A percentile compares a stretch with the other conserved stretches of the same genome.
phyloP scores from a whole-genome alignment of 78 protist species.

The Dictyostelium purpureum region DNA sequence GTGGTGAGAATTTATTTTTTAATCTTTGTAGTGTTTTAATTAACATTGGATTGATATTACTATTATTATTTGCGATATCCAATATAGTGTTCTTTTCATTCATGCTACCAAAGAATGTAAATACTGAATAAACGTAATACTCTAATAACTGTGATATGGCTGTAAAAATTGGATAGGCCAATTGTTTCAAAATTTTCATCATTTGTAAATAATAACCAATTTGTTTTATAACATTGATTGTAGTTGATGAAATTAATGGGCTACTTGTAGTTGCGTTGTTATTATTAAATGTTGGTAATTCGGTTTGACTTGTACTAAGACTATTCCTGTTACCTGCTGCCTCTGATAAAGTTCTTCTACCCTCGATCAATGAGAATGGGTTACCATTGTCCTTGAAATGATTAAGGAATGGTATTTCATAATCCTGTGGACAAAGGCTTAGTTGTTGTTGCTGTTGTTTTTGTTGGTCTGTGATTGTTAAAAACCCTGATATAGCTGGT shows the following conservation, averaged over 20 bases:
- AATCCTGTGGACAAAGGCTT: neutral
- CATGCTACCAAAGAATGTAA: slow-evolving; percentile 54
- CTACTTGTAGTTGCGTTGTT: neutral
- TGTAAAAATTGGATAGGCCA: slow-evolving; percentile 63
- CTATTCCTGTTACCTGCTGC: slow-evolving; percentile 19
- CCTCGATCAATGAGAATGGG: slow-evolving; percentile 35
- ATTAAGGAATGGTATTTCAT: slow-evolving; percentile 15
- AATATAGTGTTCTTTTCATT: slow-evolving; percentile 6
- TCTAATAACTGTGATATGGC: slow-evolving; percentile 77
- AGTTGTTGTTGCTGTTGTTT: neutral
- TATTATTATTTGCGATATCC: neutral
- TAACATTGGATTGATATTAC: slow-evolving; percentile 41
- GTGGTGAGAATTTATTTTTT: slow-evolving; percentile 28
- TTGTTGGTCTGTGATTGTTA: neutral
- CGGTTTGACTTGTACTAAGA: neutral
- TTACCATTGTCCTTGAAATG: slow-evolving; percentile 56
- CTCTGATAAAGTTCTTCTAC: slow-evolving; percentile 34
- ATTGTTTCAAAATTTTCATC: slow-evolving; percentile 74
- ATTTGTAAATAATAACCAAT: slow-evolving; percentile 79
- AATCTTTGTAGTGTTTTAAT: slow-evolving; percentile 65
- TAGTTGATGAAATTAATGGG: slow-evolving; percentile 67
- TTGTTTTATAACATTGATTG: slow-evolving; percentile 66
- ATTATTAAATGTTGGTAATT: neutral
- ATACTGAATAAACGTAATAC: slow-evolving; percentile 72
- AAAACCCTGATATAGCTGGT: slow-evolving; percentile 17